phyloP scores from a whole-genome alignment of 495 filamentous ascomycete species.

The Podospora anserina region DNA sequence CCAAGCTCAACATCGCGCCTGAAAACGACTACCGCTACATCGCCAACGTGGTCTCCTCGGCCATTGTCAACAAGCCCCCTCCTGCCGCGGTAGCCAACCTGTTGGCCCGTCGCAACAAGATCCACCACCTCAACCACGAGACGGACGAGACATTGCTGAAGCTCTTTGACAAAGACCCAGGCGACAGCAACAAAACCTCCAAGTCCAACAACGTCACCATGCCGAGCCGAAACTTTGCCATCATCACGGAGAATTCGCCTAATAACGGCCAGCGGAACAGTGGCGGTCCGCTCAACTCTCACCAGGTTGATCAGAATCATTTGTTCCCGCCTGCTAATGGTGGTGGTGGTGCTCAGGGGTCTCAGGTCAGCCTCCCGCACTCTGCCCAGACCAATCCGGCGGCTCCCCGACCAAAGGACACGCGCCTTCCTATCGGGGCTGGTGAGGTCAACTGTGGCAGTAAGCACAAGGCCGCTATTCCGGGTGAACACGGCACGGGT shows the following conservation, averaged over 20 bases:
- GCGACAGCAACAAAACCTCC: constrained; percentile 62
- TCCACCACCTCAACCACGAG: constrained; percentile 80
- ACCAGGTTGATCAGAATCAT: constrained; percentile 1
- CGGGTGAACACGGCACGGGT: constrained; percentile 48
- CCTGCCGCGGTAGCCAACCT: constrained; percentile 84
- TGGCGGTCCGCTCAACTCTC: constrained; percentile 13
- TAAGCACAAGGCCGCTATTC: constrained; percentile 57
- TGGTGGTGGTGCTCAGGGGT: not conserved
- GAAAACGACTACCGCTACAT: constrained; percentile 93
- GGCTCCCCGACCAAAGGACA: constrained; percentile 49
- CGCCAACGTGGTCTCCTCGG: constrained; percentile 82
- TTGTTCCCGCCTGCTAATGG: not conserved
- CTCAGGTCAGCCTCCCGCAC: constrained; percentile 16
- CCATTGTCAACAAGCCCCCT: constrained; percentile 91
- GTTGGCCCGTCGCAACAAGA: constrained; percentile 79
- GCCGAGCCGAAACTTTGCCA: constrained; percentile 85
- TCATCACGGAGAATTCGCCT: constrained; percentile 67
- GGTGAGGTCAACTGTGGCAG: constrained; percentile 67
- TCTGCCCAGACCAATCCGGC: constrained; percentile 6
- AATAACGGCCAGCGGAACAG: constrained; percentile 31
- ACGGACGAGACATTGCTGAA: constrained; percentile 88
- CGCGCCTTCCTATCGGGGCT: constrained; percentile 58
- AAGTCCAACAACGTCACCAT: constrained; percentile 77
- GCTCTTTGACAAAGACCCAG: constrained; percentile 81
- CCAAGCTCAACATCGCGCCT: constrained; percentile 69